Evolutionary conservation across 108 stramenopile genomes (phyloP).

Genomic region (Fragilaria crotonensis): DNA sequence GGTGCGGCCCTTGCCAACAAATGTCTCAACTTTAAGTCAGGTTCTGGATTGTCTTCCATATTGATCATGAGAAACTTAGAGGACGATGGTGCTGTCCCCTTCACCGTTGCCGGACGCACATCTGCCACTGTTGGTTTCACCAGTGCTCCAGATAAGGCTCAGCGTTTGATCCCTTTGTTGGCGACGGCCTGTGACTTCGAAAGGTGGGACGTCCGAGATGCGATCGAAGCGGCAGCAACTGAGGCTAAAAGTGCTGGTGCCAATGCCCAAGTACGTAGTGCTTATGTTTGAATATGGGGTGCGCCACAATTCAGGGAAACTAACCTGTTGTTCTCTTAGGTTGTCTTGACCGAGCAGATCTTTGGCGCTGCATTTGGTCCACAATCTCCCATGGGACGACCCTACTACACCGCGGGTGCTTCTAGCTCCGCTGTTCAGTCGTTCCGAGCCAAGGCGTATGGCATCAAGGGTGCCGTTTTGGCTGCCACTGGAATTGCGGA

Average conservation of each 20-base stretch:
- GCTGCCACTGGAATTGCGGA: slow-evolving; percentile 75
- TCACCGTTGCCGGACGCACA: slow-evolving; percentile 52
- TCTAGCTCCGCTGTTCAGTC: slow-evolving; percentile 41
- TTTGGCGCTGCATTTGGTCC: slow-evolving; percentile 80
- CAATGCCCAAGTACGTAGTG: slow-evolving; percentile 43
- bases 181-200: slow-evolving; percentile 67
- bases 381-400: slow-evolving; percentile 71
- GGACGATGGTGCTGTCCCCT: slow-evolving; percentile 66
- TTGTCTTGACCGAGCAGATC: slow-evolving; percentile 71
- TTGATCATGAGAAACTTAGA: slow-evolving; percentile 67
- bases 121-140: slow-evolving; percentile 78
- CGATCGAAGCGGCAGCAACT: slow-evolving; percentile 40
- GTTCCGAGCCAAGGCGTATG: slow-evolving; percentile 68
- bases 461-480: slow-evolving; percentile 71
- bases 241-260: slow-evolving; percentile 56
- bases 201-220: slow-evolving; percentile 87
- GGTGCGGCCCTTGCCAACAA: slow-evolving; percentile 82
- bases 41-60: slow-evolving; percentile 59
- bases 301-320: neutral
- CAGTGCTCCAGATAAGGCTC: slow-evolving; percentile 59
- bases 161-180: slow-evolving; percentile 54
- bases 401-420: slow-evolving; percentile 55
- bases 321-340: slow-evolving; percentile 14
- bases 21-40: slow-evolving; percentile 77
- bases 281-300: neutral